A percentile compares a stretch with the other conserved stretches of the same genome.
phyloP scores from a whole-genome alignment of 1,284 basidiomycete species.

The Athelia psychrophila region DNA sequence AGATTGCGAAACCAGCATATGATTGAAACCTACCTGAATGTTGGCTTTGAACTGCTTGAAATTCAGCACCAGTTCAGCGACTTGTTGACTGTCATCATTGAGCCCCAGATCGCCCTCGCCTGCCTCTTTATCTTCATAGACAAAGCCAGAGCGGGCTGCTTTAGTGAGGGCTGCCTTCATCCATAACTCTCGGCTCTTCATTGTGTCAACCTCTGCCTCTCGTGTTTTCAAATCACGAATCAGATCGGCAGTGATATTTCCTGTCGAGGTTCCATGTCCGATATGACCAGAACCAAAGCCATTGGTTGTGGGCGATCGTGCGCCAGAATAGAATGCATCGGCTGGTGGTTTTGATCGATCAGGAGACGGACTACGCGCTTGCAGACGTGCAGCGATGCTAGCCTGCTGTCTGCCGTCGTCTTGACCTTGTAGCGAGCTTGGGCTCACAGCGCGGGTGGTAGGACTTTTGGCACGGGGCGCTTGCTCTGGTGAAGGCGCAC shows the following conservation, averaged over 20 bases:
- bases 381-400: constrained; percentile 20
- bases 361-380: constrained; percentile 65
- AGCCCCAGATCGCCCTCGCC: constrained; percentile 36
- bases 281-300: constrained; percentile 37
- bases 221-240: constrained; percentile 77
- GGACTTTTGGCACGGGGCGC: constrained; percentile 60
- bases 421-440: constrained; percentile 18
- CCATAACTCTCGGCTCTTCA: constrained; percentile 82
- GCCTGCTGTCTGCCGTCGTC: not conserved
- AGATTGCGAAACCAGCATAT: constrained; percentile 9
- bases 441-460: constrained; percentile 55
- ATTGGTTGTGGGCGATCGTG: constrained; percentile 55
- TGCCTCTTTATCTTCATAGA: constrained; percentile 53
- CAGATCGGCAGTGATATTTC: constrained; percentile 71
- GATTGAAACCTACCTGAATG: constrained; percentile 67
- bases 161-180: constrained; percentile 81
- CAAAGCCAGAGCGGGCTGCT: constrained; percentile 81
- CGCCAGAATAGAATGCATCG: constrained; percentile 56
- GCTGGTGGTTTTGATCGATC: constrained; percentile 51
- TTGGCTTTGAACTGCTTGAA: constrained; percentile 90
- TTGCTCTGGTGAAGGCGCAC: constrained; percentile 53
- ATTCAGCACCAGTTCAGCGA: constrained; percentile 74
- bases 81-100: constrained; percentile 39
- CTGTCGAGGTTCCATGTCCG: constrained; percentile 52
- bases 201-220: constrained; percentile 76